Base-by-base conservation (phyloP, 495 filamentous ascomycete genomes). In the Patellaria atrata region DNA sequence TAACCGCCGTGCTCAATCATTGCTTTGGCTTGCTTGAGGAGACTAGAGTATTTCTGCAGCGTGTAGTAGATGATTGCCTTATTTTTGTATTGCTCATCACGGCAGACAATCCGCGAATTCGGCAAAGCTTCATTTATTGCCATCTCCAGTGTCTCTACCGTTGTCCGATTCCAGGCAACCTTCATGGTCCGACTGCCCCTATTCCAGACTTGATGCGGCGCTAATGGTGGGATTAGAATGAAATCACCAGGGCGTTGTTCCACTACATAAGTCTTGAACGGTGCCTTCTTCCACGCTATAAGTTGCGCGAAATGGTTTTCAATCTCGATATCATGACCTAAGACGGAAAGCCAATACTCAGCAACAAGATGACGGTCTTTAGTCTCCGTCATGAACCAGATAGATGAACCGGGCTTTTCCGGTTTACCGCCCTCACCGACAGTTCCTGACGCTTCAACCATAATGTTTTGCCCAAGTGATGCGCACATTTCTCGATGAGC, bases 141-240 rank as follows among this genome's bases (percentile, higher is more conserved):
- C 57, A 89, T 60, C 32, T 83, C 74, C 0, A 97, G 62, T 0
- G 89, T 94, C 41, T 94, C 82, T 3, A 80, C 81, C 0, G 86
- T 96, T 0, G 80, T 94, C n/a, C 89, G 65, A 55, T 97, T 97
- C 89, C 89, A 97, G 4, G 89, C 89, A 15, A 86, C 83, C 54
- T 97, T 97, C 69, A 94, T 80, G 0, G 87, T 97, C 24, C 83
- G 64, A 8, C 84, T 92, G 5, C 89, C 89, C 30, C 89, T 73
- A 49, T 97, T 97, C 89, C 89, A 97, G 15, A 97, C 89, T 50
- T 97, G 89, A 50, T 97, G 89, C 0, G 87, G 84, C n/a, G 86
- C 87, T 5, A 96, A 60, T 5, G 89, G 85, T n/a, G 89, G 89
- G 13, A 97, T 77, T 1, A 97, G 67, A 32, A 97, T 85, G 51